Base-by-base conservation (phyloP, 192 early-diverging fungal species). In the Umbelopsis ramanniana region DNA sequence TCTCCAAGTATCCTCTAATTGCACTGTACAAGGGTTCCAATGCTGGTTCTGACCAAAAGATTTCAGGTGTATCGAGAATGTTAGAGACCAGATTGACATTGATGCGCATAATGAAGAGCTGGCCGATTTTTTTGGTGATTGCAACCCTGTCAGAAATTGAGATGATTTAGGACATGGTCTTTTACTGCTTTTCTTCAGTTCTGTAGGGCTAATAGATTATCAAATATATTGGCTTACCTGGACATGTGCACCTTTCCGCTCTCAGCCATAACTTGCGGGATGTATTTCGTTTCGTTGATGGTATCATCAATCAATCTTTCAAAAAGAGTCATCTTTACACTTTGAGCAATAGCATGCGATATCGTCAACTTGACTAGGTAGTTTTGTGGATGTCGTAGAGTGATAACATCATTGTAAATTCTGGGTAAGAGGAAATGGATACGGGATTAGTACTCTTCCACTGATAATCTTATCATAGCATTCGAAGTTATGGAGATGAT, bases 271-370 rank as follows among this genome's bases (percentile, higher is more conserved):
- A 89, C 91, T 79, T 94, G 91, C 6, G 97, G 97, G 40, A 98
- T 94, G 74, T 94, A 87, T 54, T 92, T 90, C 12, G 93, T 96
- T 17, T 86, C 90, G 55, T 92, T 87, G 71, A 98, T 97, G 0
- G 96, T 96, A 66, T 94, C 91, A 75, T 96, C 95, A 72, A 98
- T 94, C 68, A 97, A 79, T 37, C 87, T 88, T 81, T 98, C 97
- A 79, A 96, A 98, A 24, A 93, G 77, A 0, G 94, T 91, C 76
- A 98, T 93, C 79, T 98, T 98, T 52, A 93, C 95, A 45, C 90
- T 91, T 82, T 98, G 97, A 9, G 97, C 94, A 60, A 98, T 92
- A 4, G 94, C 97, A 82, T 98, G 97, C 3, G 93, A 92, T 74
- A 98, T 97, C 0, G 96, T 93, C 60, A 98, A 84, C 79, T 97